Base-by-base conservation (phyloP, 1,139 yeast species). In the Pneumocystis sp. region DNA sequence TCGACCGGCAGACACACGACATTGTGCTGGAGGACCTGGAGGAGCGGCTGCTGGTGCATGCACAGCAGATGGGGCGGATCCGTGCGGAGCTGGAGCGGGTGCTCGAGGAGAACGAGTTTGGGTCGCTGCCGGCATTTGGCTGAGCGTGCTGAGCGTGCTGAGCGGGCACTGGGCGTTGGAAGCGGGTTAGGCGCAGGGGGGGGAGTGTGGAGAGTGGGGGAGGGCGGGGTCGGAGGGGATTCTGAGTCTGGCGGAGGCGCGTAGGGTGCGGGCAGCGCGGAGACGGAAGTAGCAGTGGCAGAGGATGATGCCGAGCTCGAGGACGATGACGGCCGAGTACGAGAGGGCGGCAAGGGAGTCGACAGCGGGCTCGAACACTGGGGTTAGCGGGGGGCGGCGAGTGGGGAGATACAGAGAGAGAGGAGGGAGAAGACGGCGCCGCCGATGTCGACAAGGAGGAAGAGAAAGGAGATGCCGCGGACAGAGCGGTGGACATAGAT, bases 391-490 rank as follows among this genome's bases (percentile, higher is more conserved):
- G n/a, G n/a, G n/a, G n/a, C n/a, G n/a, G n/a, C n/a, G n/a, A n/a
- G n/a, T n/a, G n/a, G n/a, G n/a, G n/a, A n/a, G n/a, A n/a, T 65
- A 19, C 78, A 77, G 86, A 63, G 83, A 80, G n/a, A 83, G 76
- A 61, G 86, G 79, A 74, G 90, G 82, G 68, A 86, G 77, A 73
- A 88, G 78, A 19, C 91, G 0, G 97, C 97, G 12, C 97, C 97
- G 64, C 81, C 70, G 8, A 88, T 81, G 74, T 91, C 97, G 73
- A 90, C 79, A n/a, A 78, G 71, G 66, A 91, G 77, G 70, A 91
- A 91, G n/a, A 85, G 71, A 73, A 91, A 89, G 73, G 89, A 89
- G 71, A 91, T 86, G 0, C 97, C 97, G 3, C 89, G 83, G 4
- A 91, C 97, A 63, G 89, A 78, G 1, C 97, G 97, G 63, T 82